Base-by-base conservation (phyloP, 768 basidiomycete genomes). In the Hemileccinum impolitum region DNA sequence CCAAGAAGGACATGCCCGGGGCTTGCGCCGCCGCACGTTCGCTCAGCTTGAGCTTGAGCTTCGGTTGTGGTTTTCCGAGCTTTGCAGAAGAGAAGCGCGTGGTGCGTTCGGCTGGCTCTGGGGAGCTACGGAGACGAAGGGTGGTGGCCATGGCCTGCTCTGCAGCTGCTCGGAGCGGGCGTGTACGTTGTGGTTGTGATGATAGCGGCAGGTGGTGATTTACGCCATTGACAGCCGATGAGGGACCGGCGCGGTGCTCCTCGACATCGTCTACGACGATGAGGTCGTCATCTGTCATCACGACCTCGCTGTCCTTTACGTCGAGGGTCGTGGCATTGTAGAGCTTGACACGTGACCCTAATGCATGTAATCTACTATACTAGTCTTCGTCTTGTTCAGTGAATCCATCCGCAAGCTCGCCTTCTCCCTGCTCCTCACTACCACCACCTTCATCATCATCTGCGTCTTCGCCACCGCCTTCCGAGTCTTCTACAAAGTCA, bases 1-100 rank as follows among this genome's bases (percentile, higher is more conserved):
- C 95, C 47, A 94, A 71, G 66, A 94, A 94, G 28, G 86, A 89
- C 81, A 82, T 87, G 51, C 90, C 91, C 43, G 85, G 87, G 26
- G 87, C 86, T 60, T 86, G 85, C 28, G 84, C 81, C 7, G 83
- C 87, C 3, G 86, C 81, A 59, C 87, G 89, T 51, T 90, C 90
- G 65, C 88, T 86, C 59, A 94, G 70, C 70, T 93, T 93, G 44
- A 94, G 80, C 65, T 92, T 94, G 31, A 94, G 77, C 66, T 91
- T 94, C 6, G 90, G 88, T 56, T 81, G 80, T 0, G 71, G 70
- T 28, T 61, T 60, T 48, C 77, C 80, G 12, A 70, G 57, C 47
- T 75, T 77, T 44, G 70, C 65, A 23, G 72, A 67, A 9, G 79
- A 66, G n/a, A 80, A 81, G 35, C 85, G 80, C 21, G 80, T 86